These are phyloP conservation scores for Erodium trifolium DNA, from an alignment of 441 rosid genomes.

Conservation along the genomic window DNA sequence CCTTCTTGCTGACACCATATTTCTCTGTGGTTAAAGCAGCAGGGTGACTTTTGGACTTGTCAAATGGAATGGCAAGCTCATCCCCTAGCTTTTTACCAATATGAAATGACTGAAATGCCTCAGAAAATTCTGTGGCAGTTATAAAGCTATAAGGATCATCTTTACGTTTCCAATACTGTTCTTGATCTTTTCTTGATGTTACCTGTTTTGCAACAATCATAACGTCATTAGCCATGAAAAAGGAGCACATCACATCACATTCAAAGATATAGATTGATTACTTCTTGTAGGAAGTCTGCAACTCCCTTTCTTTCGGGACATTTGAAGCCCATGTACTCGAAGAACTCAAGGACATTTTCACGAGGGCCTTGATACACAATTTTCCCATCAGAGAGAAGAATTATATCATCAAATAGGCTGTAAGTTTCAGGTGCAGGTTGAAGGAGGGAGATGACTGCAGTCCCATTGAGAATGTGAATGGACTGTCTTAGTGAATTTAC, in stretches of 20 bases:
- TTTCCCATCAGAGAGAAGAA: slow-evolving; percentile 67
- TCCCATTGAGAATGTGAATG: slow-evolving; percentile 69
- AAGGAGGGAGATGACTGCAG: slow-evolving; percentile 75
- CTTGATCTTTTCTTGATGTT: slow-evolving; percentile 83
- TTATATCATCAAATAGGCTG: slow-evolving; percentile 72
- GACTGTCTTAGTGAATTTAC: slow-evolving; percentile 59
- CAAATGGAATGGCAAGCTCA: slow-evolving; percentile 54
- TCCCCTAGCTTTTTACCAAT: slow-evolving; percentile 45
- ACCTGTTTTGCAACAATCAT: slow-evolving; percentile 35
- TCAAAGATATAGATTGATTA: slow-evolving; percentile 8
- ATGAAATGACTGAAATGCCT: slow-evolving; percentile 60
- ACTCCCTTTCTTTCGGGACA: slow-evolving; percentile 86
- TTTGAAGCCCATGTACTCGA: slow-evolving; percentile 70
- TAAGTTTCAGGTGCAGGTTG: slow-evolving; percentile 96
- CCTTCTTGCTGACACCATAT: slow-evolving; percentile 53
- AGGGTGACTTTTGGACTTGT: slow-evolving; percentile 54
- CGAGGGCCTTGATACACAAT: slow-evolving; percentile 81
- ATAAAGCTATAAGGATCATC: slow-evolving; percentile 61
- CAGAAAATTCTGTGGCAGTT: slow-evolving; percentile 53
- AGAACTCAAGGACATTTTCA: slow-evolving; percentile 58
- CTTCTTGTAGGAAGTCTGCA: slow-evolving; percentile 83
- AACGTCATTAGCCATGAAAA: background rate
- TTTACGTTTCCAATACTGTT: slow-evolving; percentile 58
- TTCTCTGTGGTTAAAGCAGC: slow-evolving; percentile 58
- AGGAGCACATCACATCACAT: background rate